These are phyloP conservation scores for Pseudoscleropodium purum DNA, from an alignment of 225 moss, liverwort and hornwort genomes.

Conservation along the genomic window DNA sequence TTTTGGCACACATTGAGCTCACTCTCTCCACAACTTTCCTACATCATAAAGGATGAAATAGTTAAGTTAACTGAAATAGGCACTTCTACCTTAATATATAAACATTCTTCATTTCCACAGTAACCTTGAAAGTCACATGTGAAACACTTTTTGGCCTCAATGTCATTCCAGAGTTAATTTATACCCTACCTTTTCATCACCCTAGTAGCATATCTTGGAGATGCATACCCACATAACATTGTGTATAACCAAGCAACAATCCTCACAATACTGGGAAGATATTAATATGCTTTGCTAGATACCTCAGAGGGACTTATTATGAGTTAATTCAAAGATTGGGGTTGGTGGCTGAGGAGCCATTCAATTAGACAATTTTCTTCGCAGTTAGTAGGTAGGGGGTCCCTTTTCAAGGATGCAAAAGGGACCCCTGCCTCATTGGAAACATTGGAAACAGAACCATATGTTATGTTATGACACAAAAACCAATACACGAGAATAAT, in stretches of 20 bases:
- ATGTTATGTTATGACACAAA: not conserved
- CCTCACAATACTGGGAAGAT: no score
- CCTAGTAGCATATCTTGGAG: fast-evolving
- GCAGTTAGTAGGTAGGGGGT: no score
- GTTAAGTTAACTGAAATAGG: no score
- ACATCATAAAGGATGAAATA: no score
- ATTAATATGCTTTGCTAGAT: not conserved
- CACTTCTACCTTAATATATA: no score
- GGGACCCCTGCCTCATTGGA: not conserved
- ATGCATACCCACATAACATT: not conserved
- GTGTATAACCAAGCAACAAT: not conserved
- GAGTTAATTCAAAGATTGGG: fast-evolving
- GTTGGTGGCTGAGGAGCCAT: not conserved
- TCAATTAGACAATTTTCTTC: not conserved
- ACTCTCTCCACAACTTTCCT: no score
- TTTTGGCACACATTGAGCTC: no score
- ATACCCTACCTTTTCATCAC: not conserved
- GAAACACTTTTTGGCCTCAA: fast-evolving
- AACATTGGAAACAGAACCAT: not conserved
- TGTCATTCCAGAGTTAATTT: not conserved
- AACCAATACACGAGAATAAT: not conserved
- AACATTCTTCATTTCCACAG: not conserved
- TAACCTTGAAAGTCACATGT: not conserved
- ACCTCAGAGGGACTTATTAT: not conserved
- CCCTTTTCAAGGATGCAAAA: not conserved